Conservation (phyloP, 805 yeast genomes). For the Saccharomycopsis fibuligera region DNA sequence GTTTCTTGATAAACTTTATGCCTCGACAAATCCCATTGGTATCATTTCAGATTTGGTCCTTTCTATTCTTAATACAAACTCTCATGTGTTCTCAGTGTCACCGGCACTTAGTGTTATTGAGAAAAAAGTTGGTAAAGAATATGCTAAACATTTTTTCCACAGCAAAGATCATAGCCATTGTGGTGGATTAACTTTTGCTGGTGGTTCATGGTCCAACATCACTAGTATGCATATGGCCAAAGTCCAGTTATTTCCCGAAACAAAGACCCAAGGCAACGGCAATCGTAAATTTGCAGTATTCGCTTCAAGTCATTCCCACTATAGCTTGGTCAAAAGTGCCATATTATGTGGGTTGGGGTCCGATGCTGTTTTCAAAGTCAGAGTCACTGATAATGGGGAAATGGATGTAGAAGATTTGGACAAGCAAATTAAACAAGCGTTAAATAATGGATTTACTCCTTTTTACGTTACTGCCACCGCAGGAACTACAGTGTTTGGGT, state of each 20-base stretch:
- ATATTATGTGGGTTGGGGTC: slow-evolving; percentile 70
- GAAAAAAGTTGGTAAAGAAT: slow-evolving; percentile 56
- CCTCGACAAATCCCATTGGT: slow-evolving; percentile 82
- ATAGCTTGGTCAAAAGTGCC: slow-evolving; percentile 77
- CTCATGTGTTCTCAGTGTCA: slow-evolving; percentile 80
- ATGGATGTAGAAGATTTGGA: slow-evolving; percentile 48
- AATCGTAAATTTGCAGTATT: slow-evolving; percentile 57
- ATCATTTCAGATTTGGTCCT: slow-evolving; percentile 64
- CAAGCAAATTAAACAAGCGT: slow-evolving; percentile 36
- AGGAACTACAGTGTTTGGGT: slow-evolving; percentile 84
- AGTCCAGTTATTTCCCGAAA: slow-evolving; percentile 57
- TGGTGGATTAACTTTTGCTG: slow-evolving; percentile 82
- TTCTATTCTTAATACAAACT: slow-evolving; percentile 70
- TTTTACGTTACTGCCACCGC: slow-evolving; percentile 78
- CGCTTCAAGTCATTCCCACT: slow-evolving; percentile 68
- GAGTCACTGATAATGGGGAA: slow-evolving; percentile 48
- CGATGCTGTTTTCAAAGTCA: slow-evolving; percentile 53
- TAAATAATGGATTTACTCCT: slow-evolving; percentile 56
- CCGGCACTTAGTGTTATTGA: slow-evolving; percentile 76
- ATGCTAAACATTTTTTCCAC: slow-evolving; percentile 63
- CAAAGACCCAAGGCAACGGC: slow-evolving; percentile 55
- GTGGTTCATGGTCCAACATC: slow-evolving; percentile 83
- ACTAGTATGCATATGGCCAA: slow-evolving; percentile 77
- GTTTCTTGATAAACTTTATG: slow-evolving; percentile 76
- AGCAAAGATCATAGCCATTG: slow-evolving; percentile 29